Conservation (phyloP, 2,329 filamentous ascomycete genomes). For the Camillea tinctor region DNA sequence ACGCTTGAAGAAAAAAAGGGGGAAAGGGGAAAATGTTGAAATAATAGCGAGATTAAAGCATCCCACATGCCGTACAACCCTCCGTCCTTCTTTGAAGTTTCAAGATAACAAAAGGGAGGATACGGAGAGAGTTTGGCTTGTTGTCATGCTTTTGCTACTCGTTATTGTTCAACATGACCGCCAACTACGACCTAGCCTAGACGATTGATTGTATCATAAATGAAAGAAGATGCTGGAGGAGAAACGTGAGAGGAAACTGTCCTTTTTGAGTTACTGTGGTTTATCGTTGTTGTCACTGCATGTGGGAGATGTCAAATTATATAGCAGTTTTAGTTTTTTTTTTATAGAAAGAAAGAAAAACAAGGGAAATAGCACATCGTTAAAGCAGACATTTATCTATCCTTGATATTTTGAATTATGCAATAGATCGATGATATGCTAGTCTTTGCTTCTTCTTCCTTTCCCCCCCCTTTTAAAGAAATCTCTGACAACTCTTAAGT, state of each 20-base stretch:
- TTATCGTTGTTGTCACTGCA: neutral
- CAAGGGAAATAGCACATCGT: no score
- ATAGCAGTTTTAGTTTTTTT: no score
- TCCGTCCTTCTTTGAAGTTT: neutral
- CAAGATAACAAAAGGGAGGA: neutral
- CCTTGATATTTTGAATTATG: no score
- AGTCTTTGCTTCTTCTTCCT: neutral
- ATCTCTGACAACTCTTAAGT: no score
- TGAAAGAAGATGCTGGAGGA: conserved; percentile 2
- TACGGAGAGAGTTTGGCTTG: neutral
- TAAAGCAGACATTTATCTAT: no score
- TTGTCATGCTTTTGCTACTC: neutral
- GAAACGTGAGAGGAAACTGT: conserved; percentile 1
- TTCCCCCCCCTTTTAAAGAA: neutral
- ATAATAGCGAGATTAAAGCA: no score
- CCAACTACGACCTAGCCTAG: neutral
- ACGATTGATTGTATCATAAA: neutral
- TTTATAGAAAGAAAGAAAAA: no score
- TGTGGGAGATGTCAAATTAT: no score
- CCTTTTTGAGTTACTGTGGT: no score
- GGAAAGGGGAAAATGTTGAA: no score
- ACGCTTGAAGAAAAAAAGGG: no score
- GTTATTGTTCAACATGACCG: neutral
- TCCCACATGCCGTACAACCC: neutral
- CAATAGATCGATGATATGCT: no score